Percentiles rank a stretch among this genome's conserved stretches.
These are phyloP conservation scores for Lactarius deliciosus DNA, from an alignment of 768 basidiomycete species.

Conservation along the genomic window DNA sequence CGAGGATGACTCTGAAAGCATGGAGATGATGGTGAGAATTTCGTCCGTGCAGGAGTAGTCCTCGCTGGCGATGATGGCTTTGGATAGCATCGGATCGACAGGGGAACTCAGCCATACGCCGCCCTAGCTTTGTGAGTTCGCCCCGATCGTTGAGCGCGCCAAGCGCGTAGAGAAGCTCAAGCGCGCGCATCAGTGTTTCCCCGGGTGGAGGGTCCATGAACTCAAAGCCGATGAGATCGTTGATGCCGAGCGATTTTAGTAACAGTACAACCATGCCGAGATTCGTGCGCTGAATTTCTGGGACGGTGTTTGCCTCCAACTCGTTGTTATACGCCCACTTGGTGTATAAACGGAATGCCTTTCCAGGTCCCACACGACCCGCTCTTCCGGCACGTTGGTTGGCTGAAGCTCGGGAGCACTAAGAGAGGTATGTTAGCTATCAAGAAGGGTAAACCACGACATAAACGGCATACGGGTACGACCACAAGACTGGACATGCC, in stretches of 20 bases:
- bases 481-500: constrained; percentile 98
- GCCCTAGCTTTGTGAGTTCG: constrained; percentile 94
- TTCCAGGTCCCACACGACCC: constrained; percentile 96
- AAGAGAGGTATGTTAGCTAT: constrained; percentile 7
- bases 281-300: constrained; percentile 99
- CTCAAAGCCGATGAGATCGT: constrained; percentile 97
- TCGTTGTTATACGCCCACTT: constrained; percentile 98
- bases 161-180: constrained; percentile 91
- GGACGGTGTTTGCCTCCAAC: constrained; percentile 94
- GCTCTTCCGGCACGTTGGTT: constrained; percentile 97
- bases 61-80: constrained; percentile 95
- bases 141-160: constrained; percentile 96
- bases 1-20: constrained; percentile 94
- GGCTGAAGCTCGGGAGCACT: constrained; percentile 97
- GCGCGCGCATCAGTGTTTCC: constrained; percentile 93
- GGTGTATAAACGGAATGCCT: constrained; percentile 97
- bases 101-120: constrained; percentile 99
- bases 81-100: constrained; percentile 96
- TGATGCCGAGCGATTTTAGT: constrained; percentile 96
- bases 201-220: constrained; percentile 98
- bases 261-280: constrained; percentile 92
- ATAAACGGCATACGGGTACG: constrained; percentile 69
- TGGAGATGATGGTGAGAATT: constrained; percentile 94
- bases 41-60: constrained; percentile 94
- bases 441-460: not conserved